Evolutionary conservation across 768 basidiomycete species (phyloP), one percentile per base, ranked within the genome.

Genomic region (Sporobolomyces roseus): DNA sequence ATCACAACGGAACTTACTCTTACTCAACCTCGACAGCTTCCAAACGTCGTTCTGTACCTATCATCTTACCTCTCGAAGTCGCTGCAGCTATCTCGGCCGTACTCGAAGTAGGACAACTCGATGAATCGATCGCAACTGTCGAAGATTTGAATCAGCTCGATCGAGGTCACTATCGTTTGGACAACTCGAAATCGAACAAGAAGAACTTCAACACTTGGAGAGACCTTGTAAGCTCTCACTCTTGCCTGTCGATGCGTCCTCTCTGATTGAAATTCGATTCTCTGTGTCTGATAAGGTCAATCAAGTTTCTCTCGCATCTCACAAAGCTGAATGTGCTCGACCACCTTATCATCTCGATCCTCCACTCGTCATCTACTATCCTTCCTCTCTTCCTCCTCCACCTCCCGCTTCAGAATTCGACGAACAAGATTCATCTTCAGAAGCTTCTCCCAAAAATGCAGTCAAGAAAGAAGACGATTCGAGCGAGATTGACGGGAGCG

Each of bases 41-140:
- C 25, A 30, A 41, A 9, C 25, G 33, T 13, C 50, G 25, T 3
- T n/a, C 1, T 3, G 16, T 48, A 21, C 62, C 32, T 16, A 27
- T 64, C 53, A 9, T 1, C 1, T 45, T 56, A 17, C 63, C 63
- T 17, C 50, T 53, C 23, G 48, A 53, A 12, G 36, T 66, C n/a
- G 48, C 48, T 10, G 49, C 35, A 2, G 32, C 48, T 23, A 35
- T 58, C 13, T 10, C 43, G 1, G 63, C 55, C 5, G 2, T 58
- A 7, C 0, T 58, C 48, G 63, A 65, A 2, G 25, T 65, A 19
- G 55, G 62, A 35, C 13, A 41, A 50, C 16, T 49, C 49, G 21
- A 2, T 16, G 14, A 36, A 36, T 13, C 10, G 17, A 38, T 25
- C 32, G 61, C 61, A 2, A 48, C 29, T 4, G 33, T 49, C 30